Conservation (phyloP, 345 rosid species). For the Hirschfeldia incana region DNA sequence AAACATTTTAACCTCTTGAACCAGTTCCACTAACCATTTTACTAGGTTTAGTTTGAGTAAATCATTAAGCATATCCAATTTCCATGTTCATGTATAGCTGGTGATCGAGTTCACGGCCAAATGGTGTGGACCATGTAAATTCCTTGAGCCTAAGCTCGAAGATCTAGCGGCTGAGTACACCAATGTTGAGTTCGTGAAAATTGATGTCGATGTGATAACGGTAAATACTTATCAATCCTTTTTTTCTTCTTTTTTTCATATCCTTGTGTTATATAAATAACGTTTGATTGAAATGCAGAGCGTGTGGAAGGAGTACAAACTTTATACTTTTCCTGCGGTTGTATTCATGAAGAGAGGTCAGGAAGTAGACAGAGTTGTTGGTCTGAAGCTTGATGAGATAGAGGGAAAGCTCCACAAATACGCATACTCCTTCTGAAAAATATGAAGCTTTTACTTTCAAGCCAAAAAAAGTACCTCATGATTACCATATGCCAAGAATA, state of each 20-base stretch:
- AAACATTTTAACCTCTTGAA: background rate
- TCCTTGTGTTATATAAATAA: background rate
- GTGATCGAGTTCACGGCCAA: constrained; percentile 74
- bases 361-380: constrained; percentile 59
- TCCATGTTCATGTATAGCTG: constrained; percentile 34
- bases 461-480: constrained; percentile 2
- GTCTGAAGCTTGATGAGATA: constrained; percentile 56
- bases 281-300: constrained; percentile 39
- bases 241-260: background rate
- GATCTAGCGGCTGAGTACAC: constrained; percentile 57
- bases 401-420: constrained; percentile 59
- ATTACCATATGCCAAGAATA: constrained; percentile 18
- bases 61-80: background rate
- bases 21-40: background rate
- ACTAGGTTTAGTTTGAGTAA: background rate
- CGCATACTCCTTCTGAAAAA: constrained; percentile 12
- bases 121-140: constrained; percentile 82
- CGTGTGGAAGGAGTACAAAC: constrained; percentile 46
- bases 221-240: constrained; percentile 24
- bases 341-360: constrained; percentile 62
- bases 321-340: constrained; percentile 55
- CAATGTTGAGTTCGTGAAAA: constrained; percentile 65
- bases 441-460: constrained; percentile 8
- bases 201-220: constrained; percentile 62
- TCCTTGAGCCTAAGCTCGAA: constrained; percentile 52